Percentiles rank a stretch among this genome's conserved stretches.
phyloP scores from a whole-genome alignment of 179 eudicot species.

The Patellifolia procumbens region DNA sequence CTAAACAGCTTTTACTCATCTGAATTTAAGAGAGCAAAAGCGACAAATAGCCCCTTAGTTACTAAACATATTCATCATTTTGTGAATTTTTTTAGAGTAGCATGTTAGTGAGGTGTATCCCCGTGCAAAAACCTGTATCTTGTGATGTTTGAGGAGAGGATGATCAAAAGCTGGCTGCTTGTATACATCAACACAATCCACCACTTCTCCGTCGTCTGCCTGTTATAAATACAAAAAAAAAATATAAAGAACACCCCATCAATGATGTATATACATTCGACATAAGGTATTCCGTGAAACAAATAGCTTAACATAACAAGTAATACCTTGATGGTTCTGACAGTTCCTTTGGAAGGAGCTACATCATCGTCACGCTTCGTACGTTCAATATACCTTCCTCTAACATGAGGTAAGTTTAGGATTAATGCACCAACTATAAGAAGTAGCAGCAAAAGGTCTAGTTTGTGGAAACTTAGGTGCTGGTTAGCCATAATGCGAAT shows the following conservation, averaged over 20 bases:
- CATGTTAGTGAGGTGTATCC: not conserved
- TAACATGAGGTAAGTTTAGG: not conserved
- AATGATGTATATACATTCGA: too few species aligned
- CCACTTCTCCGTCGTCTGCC: conserved; percentile 10
- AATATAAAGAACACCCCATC: not conserved
- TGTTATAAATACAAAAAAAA: not conserved
- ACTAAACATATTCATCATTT: too few species aligned
- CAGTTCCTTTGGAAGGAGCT: not conserved
- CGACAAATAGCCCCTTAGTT: too few species aligned
- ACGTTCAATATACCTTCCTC: not conserved
- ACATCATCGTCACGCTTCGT: not conserved
- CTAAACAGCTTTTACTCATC: too few species aligned
- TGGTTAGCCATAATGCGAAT: not conserved
- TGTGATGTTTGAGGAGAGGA: conserved; percentile 25
- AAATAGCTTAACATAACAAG: not conserved
- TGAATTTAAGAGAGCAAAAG: too few species aligned
- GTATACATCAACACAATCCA: conserved; percentile 25
- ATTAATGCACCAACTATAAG: not conserved
- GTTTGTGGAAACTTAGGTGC: not conserved
- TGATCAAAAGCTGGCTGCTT: conserved; percentile 26
- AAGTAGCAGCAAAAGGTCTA: not conserved
- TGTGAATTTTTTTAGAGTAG: too few species aligned
- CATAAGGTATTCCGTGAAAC: not conserved
- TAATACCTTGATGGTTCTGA: not conserved
- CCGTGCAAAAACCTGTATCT: conserved; percentile 21